phyloP scores from a whole-genome alignment of 1,284 basidiomycete species.

The Cutaneotrichosporon cutaneum region DNA sequence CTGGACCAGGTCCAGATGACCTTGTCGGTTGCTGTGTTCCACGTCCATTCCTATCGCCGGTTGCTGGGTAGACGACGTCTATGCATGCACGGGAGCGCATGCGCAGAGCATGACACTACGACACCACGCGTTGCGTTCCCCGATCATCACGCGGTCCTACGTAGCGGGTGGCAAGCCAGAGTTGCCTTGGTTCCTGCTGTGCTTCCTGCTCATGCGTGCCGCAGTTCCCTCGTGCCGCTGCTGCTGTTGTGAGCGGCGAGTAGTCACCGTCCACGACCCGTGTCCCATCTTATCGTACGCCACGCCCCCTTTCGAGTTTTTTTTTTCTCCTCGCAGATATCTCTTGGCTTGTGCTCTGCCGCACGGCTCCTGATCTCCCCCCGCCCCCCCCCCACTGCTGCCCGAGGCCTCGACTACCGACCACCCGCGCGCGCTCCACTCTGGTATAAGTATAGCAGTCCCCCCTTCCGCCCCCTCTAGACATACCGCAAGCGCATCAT shows the following conservation, averaged over 20 bases:
- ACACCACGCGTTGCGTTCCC: slow-evolving; percentile 7
- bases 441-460: background rate
- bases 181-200: background rate
- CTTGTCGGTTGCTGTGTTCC: slow-evolving; percentile 5
- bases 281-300: slow-evolving; percentile 4
- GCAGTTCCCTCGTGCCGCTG: background rate
- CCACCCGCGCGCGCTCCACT: background rate
- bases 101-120: background rate
- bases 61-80: slow-evolving; percentile 9
- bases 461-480: background rate
- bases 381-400: too few species aligned
- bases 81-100: background rate
- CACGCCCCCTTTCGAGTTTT: background rate
- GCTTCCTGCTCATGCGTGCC: background rate
- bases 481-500: background rate
- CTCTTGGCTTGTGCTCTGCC: background rate
- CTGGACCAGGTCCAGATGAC: background rate
- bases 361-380: background rate
- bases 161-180: background rate
- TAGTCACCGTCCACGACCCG: background rate
- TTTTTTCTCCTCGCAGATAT: background rate
- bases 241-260: background rate
- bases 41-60: slow-evolving; percentile 4
- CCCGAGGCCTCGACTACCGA: background rate
- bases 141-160: slow-evolving; percentile 6